Evolutionary conservation across 148 eudicot species (phyloP).

Genomic region (Vaccinium macrocarpon): DNA sequence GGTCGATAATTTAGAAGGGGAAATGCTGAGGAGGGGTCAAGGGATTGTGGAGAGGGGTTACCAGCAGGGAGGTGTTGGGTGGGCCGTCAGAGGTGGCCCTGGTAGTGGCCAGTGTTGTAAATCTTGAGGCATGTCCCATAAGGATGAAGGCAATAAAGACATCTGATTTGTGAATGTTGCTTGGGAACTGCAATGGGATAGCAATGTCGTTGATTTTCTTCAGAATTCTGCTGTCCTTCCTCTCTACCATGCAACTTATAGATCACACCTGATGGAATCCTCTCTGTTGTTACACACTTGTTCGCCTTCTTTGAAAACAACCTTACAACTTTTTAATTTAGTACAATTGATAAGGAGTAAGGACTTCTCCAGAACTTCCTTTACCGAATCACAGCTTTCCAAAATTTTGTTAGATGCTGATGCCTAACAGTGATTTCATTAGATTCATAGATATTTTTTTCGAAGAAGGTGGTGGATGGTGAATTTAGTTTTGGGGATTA

Average conservation of each 20-base stretch:
- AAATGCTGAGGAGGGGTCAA: not conserved
- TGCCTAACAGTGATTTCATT: not conserved
- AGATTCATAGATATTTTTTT: not conserved
- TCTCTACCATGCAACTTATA: slow-evolving; percentile 5
- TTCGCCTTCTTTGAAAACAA: not conserved
- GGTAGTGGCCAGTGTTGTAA: not conserved
- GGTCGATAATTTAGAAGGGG: not conserved
- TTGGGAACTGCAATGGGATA: not conserved
- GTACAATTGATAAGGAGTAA: not conserved
- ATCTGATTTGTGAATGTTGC: slow-evolving; percentile 5
- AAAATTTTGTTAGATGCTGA: not conserved
- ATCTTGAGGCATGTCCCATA: not conserved
- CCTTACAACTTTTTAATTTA: not conserved
- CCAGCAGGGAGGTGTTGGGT: not conserved
- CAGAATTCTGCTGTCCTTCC: slow-evolving; percentile 7
- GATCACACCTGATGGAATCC: not conserved
- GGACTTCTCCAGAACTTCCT: not conserved
- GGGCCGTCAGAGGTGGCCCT: not conserved
- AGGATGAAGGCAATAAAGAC: slow-evolving; percentile 12
- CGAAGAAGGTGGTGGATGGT: not conserved
- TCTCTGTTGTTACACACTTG: not conserved
- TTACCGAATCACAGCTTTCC: not conserved
- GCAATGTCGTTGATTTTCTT: slow-evolving; percentile 10
- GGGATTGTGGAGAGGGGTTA: not conserved
- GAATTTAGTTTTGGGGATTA: not conserved